Evolutionary conservation across 495 filamentous ascomycete genomes (phyloP), one percentile per base, ranked within the genome.

Genomic region (Annulohypoxylon nitens): DNA sequence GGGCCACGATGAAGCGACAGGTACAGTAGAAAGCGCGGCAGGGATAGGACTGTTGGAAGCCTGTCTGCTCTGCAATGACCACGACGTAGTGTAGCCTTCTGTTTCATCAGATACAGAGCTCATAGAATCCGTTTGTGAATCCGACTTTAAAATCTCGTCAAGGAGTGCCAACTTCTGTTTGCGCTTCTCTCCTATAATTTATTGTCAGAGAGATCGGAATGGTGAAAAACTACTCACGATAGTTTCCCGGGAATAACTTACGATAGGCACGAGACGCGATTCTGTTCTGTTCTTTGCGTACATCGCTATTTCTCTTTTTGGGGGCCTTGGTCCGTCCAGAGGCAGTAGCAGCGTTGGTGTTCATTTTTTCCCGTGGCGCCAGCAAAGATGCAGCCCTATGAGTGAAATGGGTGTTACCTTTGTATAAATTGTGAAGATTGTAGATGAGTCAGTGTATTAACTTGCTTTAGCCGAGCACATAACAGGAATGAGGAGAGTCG

Each of bases 91-190:
- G 47, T 75, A 71, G 20, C 69, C 73, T 18, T 79, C 77, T 7
- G 72, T 74, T 45, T 79, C 77, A 39, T 79, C 77, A 37, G 77
- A 79, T 10, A 77, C 75, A 2, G 77, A 77, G 60, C 77, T 79
- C 75, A 76, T 79, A 8, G 77, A 74, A 58, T 79, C 77, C 39
- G 69, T 72, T 30, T 77, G 72, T 53, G 55, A 75, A 64, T 79
- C 77, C 41, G 75, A 58, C 57, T 68, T 79, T 7, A 80, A 60
- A 30, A 80, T 73, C 45, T 78, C 77, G 48, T 79, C 75, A 41
- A 80, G 68, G 1, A 80, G 64, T 41, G 77, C 78, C 34, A 80
- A 61, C 74, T 80, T 80, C 61, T 80, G 78, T 70, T 77, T 78
- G 65, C 78, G 74, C 64, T 80, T 80, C 59, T 80, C 77, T 70